Base-by-base conservation (phyloP, 768 basidiomycete species). In the Aureoboletus auriporus region DNA sequence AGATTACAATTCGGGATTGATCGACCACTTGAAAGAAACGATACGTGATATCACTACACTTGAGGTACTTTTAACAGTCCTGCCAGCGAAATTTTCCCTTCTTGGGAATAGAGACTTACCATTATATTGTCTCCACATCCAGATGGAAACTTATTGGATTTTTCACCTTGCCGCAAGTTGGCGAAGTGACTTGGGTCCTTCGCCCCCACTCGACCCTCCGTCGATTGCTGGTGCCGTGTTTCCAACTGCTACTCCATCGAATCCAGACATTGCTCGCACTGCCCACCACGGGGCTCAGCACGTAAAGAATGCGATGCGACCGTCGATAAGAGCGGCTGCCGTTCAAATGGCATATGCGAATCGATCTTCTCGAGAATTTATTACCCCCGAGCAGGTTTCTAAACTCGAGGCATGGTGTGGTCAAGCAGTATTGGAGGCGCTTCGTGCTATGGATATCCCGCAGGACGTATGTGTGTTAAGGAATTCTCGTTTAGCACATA, bases 101-200 rank as follows among this genome's bases (percentile, higher is more conserved):
- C 30, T 23, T 1, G 33, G 14, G 20, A 10, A 6, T 13, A 20
- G 17, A 11, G 17, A 38, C 52, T 60, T 33, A 53, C 12, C n/a
- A 13, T 35, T 13, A n/a, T 14, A 2, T 46, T 23, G 27, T 37
- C 9, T 20, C 14, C n/a, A 44, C 45, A 39, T 47, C 45, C 45
- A 91, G 89, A 92, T 91, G 89, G 87, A 90, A 62, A 89, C 86
- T 0, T 87, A 86, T 63, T 89, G 89, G 69, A 67, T 91, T 41
- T 80, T 83, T 58, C 89, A 92, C 65, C 78, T 91, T 12, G 88
- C 89, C 3, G 74, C 76, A 17, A 83, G 81, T 56, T 89, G 86
- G 86, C 70, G 62, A 44, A 68, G 68, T 44, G 67, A 66, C 46
- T 39, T 47, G 11, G 65, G 58, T 23, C 42, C 61, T 14, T 44